Evolutionary conservation across 148 eudicot species (phyloP).

Genomic region (Silene latifolia): DNA sequence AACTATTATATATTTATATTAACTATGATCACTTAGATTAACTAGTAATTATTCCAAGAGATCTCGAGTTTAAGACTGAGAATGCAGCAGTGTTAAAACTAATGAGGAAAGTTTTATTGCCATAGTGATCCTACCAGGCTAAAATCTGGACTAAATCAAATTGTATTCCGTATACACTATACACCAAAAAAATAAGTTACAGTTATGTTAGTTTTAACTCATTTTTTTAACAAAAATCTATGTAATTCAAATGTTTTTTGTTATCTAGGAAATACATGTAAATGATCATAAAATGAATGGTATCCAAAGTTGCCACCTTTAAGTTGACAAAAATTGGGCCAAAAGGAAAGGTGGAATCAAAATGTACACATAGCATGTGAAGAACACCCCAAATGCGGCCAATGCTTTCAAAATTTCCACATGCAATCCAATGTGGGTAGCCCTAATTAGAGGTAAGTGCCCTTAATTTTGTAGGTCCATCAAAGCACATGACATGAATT

Average conservation of each 20-base stretch:
- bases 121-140: too few relatives aligned
- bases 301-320: constrained; percentile 26
- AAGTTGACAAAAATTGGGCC: constrained; percentile 20
- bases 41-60: too few relatives aligned
- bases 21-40: too few relatives aligned
- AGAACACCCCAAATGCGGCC: constrained; percentile 29
- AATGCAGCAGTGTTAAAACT: too few relatives aligned
- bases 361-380: constrained; percentile 27
- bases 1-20: too few relatives aligned
- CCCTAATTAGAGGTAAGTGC: constrained; percentile 23
- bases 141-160: too few relatives aligned
- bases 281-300: constrained; percentile 17
- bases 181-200: too few relatives aligned
- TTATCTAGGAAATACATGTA: neutral
- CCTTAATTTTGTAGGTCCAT: constrained; percentile 31
- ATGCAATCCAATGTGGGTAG: constrained; percentile 25
- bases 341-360: constrained; percentile 18
- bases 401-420: constrained; percentile 18
- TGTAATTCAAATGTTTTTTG: too few relatives aligned
- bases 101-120: too few relatives aligned
- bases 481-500: constrained; percentile 26
- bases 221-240: too few relatives aligned
- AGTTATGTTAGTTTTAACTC: neutral
- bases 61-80: too few relatives aligned
- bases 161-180: too few relatives aligned